These are phyloP conservation scores for Myotisia sp. DNA, from an alignment of 2,329 filamentous ascomycete genomes.

Conservation along the genomic window DNA sequence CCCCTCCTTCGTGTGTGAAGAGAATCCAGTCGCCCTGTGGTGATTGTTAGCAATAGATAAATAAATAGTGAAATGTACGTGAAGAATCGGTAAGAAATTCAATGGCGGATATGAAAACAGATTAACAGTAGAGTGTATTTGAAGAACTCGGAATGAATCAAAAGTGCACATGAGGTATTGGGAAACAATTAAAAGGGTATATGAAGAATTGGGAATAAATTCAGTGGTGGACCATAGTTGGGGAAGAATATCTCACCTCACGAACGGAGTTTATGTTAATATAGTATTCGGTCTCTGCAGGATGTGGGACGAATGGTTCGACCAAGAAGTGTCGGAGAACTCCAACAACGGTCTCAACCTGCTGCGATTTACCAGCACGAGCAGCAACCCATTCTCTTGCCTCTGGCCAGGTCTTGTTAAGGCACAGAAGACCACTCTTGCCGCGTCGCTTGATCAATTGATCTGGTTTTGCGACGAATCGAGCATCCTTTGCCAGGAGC, in stretches of 20 bases:
- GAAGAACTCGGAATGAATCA: too few relatives aligned
- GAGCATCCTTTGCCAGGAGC: slow-evolving; percentile 68
- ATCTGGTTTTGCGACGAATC: slow-evolving; percentile 98
- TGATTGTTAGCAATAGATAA: slow-evolving; percentile 6
- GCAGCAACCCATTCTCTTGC: slow-evolving; percentile 87
- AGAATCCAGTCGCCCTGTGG: slow-evolving; percentile 94
- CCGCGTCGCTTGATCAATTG: slow-evolving; percentile 99
- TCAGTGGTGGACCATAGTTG: background rate
- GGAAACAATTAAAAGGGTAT: background rate
- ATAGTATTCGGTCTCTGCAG: slow-evolving; percentile 94
- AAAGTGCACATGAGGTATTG: too few relatives aligned
- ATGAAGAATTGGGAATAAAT: background rate
- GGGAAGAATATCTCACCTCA: slow-evolving; percentile 59
- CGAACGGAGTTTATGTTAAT: slow-evolving; percentile 99
- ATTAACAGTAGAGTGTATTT: too few relatives aligned
- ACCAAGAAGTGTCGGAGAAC: slow-evolving; percentile 90
- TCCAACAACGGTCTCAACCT: slow-evolving; percentile 84
- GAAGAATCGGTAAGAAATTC: too few relatives aligned
- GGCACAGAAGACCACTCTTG: slow-evolving; percentile 88
- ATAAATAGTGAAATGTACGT: too few relatives aligned
- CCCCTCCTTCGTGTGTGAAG: slow-evolving; percentile 98
- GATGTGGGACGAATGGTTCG: slow-evolving; percentile 95
- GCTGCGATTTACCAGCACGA: slow-evolving; percentile 78
- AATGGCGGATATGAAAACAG: too few relatives aligned
- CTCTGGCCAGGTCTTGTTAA: slow-evolving; percentile 96